Base-by-base conservation (phyloP, 2,329 filamentous ascomycete genomes). In the Bipolaris victoriae region DNA sequence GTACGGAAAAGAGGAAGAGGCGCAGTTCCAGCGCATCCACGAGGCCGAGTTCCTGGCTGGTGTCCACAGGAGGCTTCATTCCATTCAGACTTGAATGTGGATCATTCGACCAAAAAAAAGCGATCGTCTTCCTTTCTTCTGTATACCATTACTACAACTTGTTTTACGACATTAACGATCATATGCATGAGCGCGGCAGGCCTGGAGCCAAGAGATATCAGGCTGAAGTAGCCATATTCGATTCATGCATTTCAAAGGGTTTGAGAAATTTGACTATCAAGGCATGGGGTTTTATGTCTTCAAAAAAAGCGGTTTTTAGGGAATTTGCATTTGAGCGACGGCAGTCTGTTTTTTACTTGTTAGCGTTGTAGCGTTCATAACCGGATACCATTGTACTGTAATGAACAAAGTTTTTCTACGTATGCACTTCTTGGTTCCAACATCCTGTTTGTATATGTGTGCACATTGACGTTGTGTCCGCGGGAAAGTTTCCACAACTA, bases 1-100 rank as follows among this genome's bases (percentile, higher is more conserved):
- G 7, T 83, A 82, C 56, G 80, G 79, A 53, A 83, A 83, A 54
- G 75, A 78, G 43, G 77, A 80, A 49, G 79, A 80, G 56, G 73
- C 74, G 5, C 70, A 70, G 9, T 79, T 78, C 65, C 74, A 77
- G 52, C 70, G 71, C 47, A 72, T 79, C 26, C 66, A 72, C 15
- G 76, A 79, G 49, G 65, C 64, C 40, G 76, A 76, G n/a, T 79
- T 77, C 57, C 62, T 79, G 33, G 59, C 59, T 36, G 77, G 76
- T 9, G 68, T 76, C 37, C 69, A 74, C 61, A 67, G 71, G 55
- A 70, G 70, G 31, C 67, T 72, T 33, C 67, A 76, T 44, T 76
- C 72, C 48, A 75, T 77, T 49, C 70, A 68, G 18, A 75, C 72
- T n/a, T 77, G 59, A 76, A 60, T 41, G 58, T 61, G 44, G 54